phyloP scores from a whole-genome alignment of 257 asterid genomes.

The Ophiorrhiza pumila region DNA sequence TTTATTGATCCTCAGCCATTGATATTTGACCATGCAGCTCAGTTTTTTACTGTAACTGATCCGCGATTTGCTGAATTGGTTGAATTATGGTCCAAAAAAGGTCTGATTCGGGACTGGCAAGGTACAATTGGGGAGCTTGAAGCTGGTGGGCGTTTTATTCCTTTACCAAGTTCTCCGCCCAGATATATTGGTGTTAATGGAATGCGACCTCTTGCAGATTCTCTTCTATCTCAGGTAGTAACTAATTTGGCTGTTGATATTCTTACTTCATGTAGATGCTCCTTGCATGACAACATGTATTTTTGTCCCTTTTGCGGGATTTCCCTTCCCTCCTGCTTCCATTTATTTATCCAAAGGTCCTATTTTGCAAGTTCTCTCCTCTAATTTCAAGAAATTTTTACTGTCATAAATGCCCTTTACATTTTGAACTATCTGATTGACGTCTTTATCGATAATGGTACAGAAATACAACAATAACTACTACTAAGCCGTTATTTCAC shows the following conservation, averaged over 20 bases:
- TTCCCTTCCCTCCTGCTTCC: neutral
- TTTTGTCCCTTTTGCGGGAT: neutral
- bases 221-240: slow-evolving; percentile 71
- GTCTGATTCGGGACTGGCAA: slow-evolving; percentile 64
- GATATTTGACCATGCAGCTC: slow-evolving; percentile 88
- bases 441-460: no score
- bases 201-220: slow-evolving; percentile 88
- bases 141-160: slow-evolving; percentile 65
- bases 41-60: slow-evolving; percentile 78
- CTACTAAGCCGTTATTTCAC: no score
- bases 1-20: slow-evolving; percentile 60
- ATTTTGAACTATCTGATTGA: neutral
- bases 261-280: slow-evolving; percentile 3
- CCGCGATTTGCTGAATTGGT: slow-evolving; percentile 71
- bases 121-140: slow-evolving; percentile 72
- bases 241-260: slow-evolving; percentile 4
- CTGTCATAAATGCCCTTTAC: neutral
- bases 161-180: slow-evolving; percentile 56
- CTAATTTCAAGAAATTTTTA: neutral
- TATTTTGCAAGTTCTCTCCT: neutral
- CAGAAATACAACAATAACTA: no score
- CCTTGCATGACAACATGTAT: neutral
- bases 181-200: slow-evolving; percentile 73
- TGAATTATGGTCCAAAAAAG: slow-evolving; percentile 60
- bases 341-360: neutral